Evolutionary conservation across 352 stramenopile species (phyloP).

Genomic region (Thraustochytrium striatum): DNA sequence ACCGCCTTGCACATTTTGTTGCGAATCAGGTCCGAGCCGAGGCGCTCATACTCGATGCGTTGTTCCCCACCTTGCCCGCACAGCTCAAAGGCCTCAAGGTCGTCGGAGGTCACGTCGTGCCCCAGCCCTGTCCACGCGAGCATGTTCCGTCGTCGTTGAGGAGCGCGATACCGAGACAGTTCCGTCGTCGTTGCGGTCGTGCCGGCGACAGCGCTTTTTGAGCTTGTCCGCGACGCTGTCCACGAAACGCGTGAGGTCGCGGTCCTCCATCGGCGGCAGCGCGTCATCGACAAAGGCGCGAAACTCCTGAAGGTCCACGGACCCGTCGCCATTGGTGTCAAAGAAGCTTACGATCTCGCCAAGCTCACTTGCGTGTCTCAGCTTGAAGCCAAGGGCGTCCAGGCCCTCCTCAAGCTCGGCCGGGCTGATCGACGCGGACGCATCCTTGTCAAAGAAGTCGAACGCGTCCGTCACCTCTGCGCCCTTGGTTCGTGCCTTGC

Average conservation of each 20-base stretch:
- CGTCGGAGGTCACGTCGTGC: not conserved
- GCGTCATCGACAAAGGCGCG: constrained; percentile 50
- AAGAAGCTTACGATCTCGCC: constrained; percentile 48
- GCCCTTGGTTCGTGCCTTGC: not conserved
- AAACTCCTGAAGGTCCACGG: constrained; percentile 47
- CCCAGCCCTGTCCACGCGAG: constrained; percentile 19
- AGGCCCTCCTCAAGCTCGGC: constrained; percentile 32
- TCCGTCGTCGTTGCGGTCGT: constrained; percentile 45
- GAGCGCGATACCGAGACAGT: constrained; percentile 44
- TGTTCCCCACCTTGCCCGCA: too few relatives aligned
- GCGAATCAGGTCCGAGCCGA: constrained; percentile 1
- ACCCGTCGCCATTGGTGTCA: constrained; percentile 52
- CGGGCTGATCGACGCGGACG: not conserved
- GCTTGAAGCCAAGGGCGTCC: constrained; percentile 48
- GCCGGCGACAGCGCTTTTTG: constrained; percentile 16
- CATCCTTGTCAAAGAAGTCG: not conserved
- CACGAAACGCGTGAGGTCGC: constrained; percentile 51
- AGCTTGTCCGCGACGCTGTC: constrained; percentile 1
- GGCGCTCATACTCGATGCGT: constrained; percentile 26
- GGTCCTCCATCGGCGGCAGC: not conserved
- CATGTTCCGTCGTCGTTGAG: constrained; percentile 4
- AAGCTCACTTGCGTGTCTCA: constrained; percentile 38
- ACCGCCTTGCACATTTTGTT: constrained; percentile 25
- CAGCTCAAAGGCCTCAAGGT: not conserved
- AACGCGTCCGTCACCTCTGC: constrained; percentile 41